phyloP scores from a whole-genome alignment of 352 stramenopile species.

The Phytopythium aichiense region DNA sequence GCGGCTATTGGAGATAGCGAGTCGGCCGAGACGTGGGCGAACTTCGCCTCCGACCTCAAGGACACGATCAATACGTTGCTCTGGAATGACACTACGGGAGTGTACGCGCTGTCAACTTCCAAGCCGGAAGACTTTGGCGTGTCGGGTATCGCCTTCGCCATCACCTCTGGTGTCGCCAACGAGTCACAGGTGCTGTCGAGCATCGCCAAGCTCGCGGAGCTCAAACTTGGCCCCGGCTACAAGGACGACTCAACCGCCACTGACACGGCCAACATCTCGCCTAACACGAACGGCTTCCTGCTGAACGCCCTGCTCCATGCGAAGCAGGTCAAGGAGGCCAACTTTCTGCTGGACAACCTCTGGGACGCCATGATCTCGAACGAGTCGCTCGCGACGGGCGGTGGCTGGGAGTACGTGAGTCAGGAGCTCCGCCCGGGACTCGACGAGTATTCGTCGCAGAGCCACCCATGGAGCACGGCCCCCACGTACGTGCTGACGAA shows the following conservation, averaged over 20 bases:
- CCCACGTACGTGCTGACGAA: constrained; percentile 27
- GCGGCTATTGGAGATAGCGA: constrained; percentile 15
- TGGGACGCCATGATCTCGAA: constrained; percentile 30
- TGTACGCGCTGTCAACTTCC: constrained; percentile 18
- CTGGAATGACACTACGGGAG: constrained; percentile 22
- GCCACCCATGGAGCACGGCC: constrained; percentile 21
- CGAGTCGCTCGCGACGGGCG: constrained; percentile 16
- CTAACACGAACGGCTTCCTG: constrained; percentile 31
- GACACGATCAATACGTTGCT: constrained; percentile 25
- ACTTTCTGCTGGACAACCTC: constrained; percentile 25
- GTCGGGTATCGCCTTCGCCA: constrained; percentile 21
- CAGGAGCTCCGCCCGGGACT: constrained; percentile 15
- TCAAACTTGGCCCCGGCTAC: constrained; percentile 25
- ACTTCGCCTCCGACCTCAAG: constrained; percentile 15
- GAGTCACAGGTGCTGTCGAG: constrained; percentile 18
- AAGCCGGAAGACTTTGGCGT: constrained; percentile 20
- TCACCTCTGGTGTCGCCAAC: constrained; percentile 25
- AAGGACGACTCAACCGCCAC: constrained; percentile 16
- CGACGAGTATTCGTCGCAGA: constrained; percentile 21
- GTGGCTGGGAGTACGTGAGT: constrained; percentile 23
- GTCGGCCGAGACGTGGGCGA: constrained; percentile 13
- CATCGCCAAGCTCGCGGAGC: constrained; percentile 15
- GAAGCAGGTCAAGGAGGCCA: constrained; percentile 17
- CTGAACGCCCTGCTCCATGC: constrained; percentile 18
- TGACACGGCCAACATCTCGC: constrained; percentile 18